These are phyloP conservation scores for Globisporangium cystogenes DNA, from an alignment of 352 stramenopile genomes.

Conservation along the genomic window DNA sequence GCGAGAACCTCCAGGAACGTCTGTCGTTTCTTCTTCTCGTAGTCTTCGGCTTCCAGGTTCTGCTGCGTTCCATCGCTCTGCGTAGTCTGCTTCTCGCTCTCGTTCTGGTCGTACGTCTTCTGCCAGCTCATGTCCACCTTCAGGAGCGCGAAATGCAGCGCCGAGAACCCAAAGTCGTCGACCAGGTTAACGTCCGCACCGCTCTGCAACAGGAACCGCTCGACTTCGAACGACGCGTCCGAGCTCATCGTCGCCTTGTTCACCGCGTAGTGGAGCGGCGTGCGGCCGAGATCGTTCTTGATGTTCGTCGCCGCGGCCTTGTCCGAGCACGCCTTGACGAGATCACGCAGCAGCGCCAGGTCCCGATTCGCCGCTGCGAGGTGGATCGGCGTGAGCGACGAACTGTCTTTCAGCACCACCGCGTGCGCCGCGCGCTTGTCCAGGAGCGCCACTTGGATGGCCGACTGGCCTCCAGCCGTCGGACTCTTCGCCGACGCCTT, in stretches of 20 bases:
- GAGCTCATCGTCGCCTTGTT: conserved; percentile 61
- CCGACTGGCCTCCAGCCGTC: conserved; percentile 15
- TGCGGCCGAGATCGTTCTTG: conserved; percentile 38
- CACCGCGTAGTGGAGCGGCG: conserved; percentile 67
- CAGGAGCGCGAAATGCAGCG: conserved; percentile 62
- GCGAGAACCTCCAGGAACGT: conserved; percentile 34
- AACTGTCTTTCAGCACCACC: conserved; percentile 33
- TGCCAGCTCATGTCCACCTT: conserved; percentile 76
- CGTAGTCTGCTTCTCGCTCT: conserved; percentile 23
- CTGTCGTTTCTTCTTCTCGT: conserved; percentile 41
- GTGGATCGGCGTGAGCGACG: conserved; percentile 52
- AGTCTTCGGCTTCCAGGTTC: conserved; percentile 29
- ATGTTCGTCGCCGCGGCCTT: conserved; percentile 43
- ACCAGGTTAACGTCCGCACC: conserved; percentile 44
- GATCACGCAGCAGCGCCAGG: conserved; percentile 39
- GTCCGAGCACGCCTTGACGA: conserved; percentile 33
- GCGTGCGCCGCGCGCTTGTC: conserved; percentile 35
- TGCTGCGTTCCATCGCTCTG: conserved; percentile 16
- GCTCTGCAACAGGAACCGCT: conserved; percentile 57
- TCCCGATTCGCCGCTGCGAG: conserved; percentile 59
- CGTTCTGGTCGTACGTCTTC: conserved; percentile 28
- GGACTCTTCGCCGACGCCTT: neutral
- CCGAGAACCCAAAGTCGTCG: conserved; percentile 52
- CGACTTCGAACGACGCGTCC: conserved; percentile 74
- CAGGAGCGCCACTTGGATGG: conserved; percentile 49